Conservation (phyloP, 108 stramenopile genomes). For the Pseudonitzschia pungens region DNA sequence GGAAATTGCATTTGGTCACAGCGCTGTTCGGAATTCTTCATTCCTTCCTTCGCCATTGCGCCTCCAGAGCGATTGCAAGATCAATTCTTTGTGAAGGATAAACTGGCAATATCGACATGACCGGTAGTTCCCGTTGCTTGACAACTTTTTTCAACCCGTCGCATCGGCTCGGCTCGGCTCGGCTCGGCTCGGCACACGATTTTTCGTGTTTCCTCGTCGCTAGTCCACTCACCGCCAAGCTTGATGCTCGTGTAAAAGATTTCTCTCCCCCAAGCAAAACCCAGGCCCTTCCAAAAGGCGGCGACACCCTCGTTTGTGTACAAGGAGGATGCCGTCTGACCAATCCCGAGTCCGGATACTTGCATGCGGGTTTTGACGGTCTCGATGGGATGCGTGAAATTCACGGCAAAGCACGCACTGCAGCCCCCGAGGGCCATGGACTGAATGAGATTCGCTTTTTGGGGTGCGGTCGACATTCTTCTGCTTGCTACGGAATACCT, state of each 20-base stretch:
- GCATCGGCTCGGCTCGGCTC: no score
- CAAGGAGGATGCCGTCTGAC: slow-evolving; percentile 37
- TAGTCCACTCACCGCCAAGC: slow-evolving; percentile 56
- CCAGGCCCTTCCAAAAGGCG: slow-evolving; percentile 89
- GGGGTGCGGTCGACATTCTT: slow-evolving; percentile 30
- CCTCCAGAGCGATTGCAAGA: no score
- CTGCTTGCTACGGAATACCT: no score
- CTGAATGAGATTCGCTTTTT: slow-evolving; percentile 63
- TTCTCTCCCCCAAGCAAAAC: slow-evolving; percentile 87
- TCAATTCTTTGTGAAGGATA: no score
- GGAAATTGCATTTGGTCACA: no score
- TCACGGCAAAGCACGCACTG: slow-evolving; percentile 77
- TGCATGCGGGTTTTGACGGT: slow-evolving; percentile 94
- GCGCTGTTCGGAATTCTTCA: no score
- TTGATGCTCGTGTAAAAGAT: slow-evolving; percentile 87
- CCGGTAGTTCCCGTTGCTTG: no score
- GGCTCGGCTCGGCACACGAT: no score
- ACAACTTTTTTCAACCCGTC: neutral
- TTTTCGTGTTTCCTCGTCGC: no score
- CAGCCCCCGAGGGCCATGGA: slow-evolving; percentile 79
- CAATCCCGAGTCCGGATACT: slow-evolving; percentile 65
- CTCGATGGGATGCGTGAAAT: slow-evolving; percentile 79
- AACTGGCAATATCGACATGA: no score
- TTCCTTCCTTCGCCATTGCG: no score
- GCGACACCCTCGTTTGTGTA: slow-evolving; percentile 70